These are phyloP conservation scores for Annona squamosa DNA, from an alignment of 164 flowering plant genomes.

Conservation along the genomic window DNA sequence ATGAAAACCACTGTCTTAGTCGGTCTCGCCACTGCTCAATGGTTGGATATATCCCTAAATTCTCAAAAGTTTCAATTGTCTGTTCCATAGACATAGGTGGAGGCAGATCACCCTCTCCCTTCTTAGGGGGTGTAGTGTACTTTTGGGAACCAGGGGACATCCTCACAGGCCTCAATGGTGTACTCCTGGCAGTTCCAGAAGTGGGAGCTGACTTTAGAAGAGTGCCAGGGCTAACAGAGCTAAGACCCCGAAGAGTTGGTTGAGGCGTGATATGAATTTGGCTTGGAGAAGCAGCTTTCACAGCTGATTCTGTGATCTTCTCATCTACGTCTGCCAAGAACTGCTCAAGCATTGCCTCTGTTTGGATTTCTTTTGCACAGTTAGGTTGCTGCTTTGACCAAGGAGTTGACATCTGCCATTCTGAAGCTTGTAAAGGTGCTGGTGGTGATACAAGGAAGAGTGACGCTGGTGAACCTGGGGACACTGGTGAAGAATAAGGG, in stretches of 20 bases:
- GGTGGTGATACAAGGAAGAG: constrained; percentile 38
- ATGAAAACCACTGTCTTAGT: constrained; percentile 95
- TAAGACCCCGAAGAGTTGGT: constrained; percentile 52
- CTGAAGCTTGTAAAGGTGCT: constrained; percentile 35
- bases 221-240: constrained; percentile 52
- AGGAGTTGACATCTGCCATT: constrained; percentile 53
- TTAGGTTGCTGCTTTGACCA: constrained; percentile 67
- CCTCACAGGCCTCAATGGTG: constrained; percentile 87
- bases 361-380: constrained; percentile 38
- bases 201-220: constrained; percentile 48
- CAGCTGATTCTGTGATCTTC: constrained; percentile 65
- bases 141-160: constrained; percentile 95
- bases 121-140: constrained; percentile 82
- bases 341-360: constrained; percentile 70
- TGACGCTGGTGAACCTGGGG: constrained; percentile 56
- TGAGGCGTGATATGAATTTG: constrained; percentile 39
- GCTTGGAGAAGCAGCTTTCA: constrained; percentile 38
- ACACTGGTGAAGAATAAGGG: constrained; percentile 36
- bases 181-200: constrained; percentile 79
- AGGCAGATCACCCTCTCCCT: constrained; percentile 87
- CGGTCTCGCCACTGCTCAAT: constrained; percentile 92
- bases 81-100: constrained; percentile 90
- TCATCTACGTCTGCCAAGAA: constrained; percentile 77
- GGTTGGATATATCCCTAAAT: constrained; percentile 72
- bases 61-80: constrained; percentile 62